These are phyloP conservation scores for Phytophthora vignae DNA, from an alignment of 352 stramenopile species.

Conservation along the genomic window DNA sequence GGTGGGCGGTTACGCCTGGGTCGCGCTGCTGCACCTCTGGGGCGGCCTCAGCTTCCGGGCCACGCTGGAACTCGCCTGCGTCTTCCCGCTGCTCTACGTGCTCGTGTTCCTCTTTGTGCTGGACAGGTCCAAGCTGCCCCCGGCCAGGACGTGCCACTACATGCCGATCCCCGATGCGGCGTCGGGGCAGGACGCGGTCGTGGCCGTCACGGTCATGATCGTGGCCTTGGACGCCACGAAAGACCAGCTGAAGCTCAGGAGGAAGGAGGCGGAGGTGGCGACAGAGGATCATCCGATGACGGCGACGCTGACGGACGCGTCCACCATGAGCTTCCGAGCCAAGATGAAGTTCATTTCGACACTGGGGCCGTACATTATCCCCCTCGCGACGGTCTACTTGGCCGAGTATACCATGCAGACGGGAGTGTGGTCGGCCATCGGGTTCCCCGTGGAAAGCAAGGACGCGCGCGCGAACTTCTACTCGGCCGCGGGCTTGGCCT, in stretches of 20 bases:
- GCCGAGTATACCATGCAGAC: slow-evolving; percentile 95
- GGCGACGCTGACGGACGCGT: slow-evolving; percentile 22
- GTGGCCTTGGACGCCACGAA: slow-evolving; percentile 3
- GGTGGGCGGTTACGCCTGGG: slow-evolving; percentile 91
- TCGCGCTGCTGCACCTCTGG: slow-evolving; percentile 78
- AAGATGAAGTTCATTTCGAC: slow-evolving; percentile 80
- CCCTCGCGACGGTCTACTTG: slow-evolving; percentile 93
- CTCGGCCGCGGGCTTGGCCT: slow-evolving; percentile 88
- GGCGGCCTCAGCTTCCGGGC: slow-evolving; percentile 72
- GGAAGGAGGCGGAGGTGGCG: slow-evolving; percentile 9
- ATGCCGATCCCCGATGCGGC: slow-evolving; percentile 45
- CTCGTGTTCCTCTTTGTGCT: slow-evolving; percentile 72
- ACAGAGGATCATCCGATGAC: slow-evolving; percentile 2
- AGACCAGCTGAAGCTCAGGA: slow-evolving; percentile 29
- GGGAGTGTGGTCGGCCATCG: slow-evolving; percentile 94
- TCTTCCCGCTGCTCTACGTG: slow-evolving; percentile 77
- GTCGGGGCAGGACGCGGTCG: slow-evolving; percentile 16
- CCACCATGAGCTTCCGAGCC: slow-evolving; percentile 56
- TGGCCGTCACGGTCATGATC: slow-evolving; percentile 10
- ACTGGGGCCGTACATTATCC: slow-evolving; percentile 92
- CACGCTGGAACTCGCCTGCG: slow-evolving; percentile 60
- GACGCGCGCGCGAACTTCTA: slow-evolving; percentile 90
- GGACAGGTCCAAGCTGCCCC: slow-evolving; percentile 56
- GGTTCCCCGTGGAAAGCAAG: slow-evolving; percentile 88
- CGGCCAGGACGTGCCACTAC: slow-evolving; percentile 46